Evolutionary conservation across 257 asterid species (phyloP).

Genomic region (Gentiana macrophylla): DNA sequence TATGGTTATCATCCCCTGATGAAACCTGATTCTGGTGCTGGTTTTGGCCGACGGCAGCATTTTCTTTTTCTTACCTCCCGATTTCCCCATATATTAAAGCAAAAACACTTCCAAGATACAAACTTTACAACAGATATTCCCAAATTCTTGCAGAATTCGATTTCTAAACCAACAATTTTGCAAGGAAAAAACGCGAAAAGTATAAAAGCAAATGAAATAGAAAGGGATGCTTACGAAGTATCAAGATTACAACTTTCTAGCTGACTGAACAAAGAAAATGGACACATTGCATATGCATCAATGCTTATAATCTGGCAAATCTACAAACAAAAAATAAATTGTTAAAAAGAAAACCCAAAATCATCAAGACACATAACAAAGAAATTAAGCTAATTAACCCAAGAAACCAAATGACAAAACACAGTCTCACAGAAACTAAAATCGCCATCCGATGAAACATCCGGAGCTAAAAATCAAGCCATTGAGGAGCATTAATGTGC

Average conservation of each 20-base stretch:
- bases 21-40: conserved; percentile 25
- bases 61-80: conserved; percentile 86
- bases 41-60: conserved; percentile 29
- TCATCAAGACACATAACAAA: too few relatives aligned
- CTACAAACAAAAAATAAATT: too few relatives aligned
- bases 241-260: too few relatives aligned
- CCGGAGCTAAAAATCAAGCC: conserved; percentile 68
- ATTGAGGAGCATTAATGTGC: conserved; percentile 80
- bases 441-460: conserved; percentile 52
- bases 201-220: too few relatives aligned
- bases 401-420: conserved; percentile 12
- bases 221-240: too few relatives aligned
- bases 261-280: too few relatives aligned
- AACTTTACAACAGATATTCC: conserved; percentile 13
- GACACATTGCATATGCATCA: too few relatives aligned
- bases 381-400: too few relatives aligned
- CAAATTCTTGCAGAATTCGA: not conserved
- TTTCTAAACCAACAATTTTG: too few relatives aligned
- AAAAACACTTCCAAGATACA: conserved; percentile 13
- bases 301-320: too few relatives aligned
- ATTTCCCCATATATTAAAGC: conserved; percentile 65
- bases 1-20: conserved; percentile 21
- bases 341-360: too few relatives aligned
- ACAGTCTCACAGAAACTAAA: conserved; percentile 92
- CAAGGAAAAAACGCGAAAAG: too few relatives aligned